Evolutionary conservation across 495 filamentous ascomycete genomes (phyloP).

Genomic region (Delitschia confertaspora): DNA sequence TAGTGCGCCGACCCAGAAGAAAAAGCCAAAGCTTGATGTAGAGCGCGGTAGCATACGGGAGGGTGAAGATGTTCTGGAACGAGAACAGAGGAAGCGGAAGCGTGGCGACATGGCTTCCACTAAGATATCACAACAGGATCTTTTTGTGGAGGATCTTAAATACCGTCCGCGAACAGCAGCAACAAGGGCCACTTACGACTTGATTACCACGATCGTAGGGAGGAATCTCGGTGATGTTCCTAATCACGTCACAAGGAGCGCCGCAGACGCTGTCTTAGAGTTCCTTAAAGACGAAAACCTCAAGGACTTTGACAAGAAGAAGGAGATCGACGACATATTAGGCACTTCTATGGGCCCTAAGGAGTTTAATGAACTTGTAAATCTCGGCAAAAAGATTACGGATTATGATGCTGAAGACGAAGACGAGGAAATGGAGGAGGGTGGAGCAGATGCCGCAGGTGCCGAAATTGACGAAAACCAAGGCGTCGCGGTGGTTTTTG

Average conservation of each 20-base stretch:
- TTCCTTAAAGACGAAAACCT: constrained; percentile 88
- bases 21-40: constrained; percentile 55
- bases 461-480: constrained; percentile 84
- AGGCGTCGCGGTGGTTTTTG: constrained; percentile 95
- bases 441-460: constrained; percentile 47
- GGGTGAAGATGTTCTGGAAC: constrained; percentile 75
- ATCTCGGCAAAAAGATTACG: constrained; percentile 96
- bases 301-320: constrained; percentile 98
- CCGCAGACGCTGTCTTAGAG: constrained; percentile 89
- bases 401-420: constrained; percentile 98
- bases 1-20: constrained; percentile 69
- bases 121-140: constrained; percentile 76
- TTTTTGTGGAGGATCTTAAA: constrained; percentile 71
- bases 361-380: constrained; percentile 94
- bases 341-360: constrained; percentile 75
- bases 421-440: constrained; percentile 73
- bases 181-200: constrained; percentile 88
- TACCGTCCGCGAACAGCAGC: constrained; percentile 88
- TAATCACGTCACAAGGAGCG: constrained; percentile 82
- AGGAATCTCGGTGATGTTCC: constrained; percentile 86
- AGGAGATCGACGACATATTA: constrained; percentile 88
- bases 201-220: constrained; percentile 86
- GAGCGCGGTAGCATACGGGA: constrained; percentile 74
- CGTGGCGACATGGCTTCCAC: constrained; percentile 66
- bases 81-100: constrained; percentile 83